Evolutionary conservation across 768 basidiomycete genomes (phyloP).

Genomic region (Tubosaeta brunneosetosa): DNA sequence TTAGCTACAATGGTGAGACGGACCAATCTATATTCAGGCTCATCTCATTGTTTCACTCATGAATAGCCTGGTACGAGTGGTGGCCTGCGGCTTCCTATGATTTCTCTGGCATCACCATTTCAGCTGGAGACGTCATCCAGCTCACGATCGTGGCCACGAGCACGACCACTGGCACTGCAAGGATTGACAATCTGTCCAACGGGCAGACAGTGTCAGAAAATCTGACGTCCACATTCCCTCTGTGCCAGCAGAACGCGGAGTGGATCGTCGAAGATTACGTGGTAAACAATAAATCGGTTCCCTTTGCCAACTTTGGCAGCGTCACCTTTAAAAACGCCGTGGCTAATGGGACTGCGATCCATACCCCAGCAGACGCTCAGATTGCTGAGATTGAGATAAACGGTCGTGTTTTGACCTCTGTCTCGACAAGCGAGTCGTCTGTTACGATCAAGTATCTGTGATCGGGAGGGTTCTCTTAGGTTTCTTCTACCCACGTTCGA

Average conservation of each 20-base stretch:
- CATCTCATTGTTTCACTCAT: neutral
- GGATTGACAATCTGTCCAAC: neutral
- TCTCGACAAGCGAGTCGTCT: neutral
- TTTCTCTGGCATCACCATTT: neutral
- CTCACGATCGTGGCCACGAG: neutral
- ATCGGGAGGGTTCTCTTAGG: neutral
- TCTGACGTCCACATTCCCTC: neutral
- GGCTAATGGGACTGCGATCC: neutral
- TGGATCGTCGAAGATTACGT: constrained; percentile 1
- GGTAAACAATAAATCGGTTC: neutral
- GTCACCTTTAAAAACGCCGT: neutral
- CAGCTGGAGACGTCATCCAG: neutral
- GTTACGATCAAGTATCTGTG: neutral
- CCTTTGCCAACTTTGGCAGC: neutral
- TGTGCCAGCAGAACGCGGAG: neutral
- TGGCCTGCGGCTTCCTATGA: neutral
- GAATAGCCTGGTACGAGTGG: constrained; percentile 6
- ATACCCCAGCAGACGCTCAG: neutral
- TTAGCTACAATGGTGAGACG: neutral
- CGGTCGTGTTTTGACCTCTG: neutral
- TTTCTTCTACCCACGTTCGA: no score
- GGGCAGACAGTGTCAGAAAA: neutral
- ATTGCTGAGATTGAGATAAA: neutral
- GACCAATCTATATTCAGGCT: neutral
- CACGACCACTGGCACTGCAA: neutral